Percentiles rank a stretch among this genome's conserved stretches.
These are phyloP conservation scores for Rhodotorula taiwanensis DNA, from an alignment of 768 basidiomycete genomes.

Conservation along the genomic window DNA sequence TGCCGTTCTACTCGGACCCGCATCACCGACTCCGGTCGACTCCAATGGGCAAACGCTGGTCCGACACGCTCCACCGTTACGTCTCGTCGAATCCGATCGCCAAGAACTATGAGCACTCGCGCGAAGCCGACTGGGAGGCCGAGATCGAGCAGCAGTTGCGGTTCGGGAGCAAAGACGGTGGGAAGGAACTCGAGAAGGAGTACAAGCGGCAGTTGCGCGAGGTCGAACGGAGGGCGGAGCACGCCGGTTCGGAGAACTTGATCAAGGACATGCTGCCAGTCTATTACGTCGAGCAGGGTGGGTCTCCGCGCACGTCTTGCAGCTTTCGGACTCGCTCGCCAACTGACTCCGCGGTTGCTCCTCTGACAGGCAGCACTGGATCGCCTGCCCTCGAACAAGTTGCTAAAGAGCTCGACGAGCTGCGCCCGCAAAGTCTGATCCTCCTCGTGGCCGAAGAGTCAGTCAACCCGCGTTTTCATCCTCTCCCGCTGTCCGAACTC, in stretches of 20 bases:
- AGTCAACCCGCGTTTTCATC: not conserved
- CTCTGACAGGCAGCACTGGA: not conserved
- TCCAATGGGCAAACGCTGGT: slow-evolving; percentile 17
- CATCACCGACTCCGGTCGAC: not conserved
- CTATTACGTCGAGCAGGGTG: slow-evolving; percentile 31
- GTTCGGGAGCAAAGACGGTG: slow-evolving; percentile 31
- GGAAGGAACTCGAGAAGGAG: slow-evolving; percentile 30
- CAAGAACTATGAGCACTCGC: slow-evolving; percentile 4
- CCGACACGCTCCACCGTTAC: slow-evolving; percentile 16
- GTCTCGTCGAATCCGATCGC: slow-evolving; percentile 1
- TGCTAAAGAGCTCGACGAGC: slow-evolving; percentile 12
- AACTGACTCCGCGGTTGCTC: not conserved
- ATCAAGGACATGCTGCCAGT: slow-evolving; percentile 14
- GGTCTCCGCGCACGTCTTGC: not conserved
- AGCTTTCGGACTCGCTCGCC: not conserved
- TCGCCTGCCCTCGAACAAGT: not conserved
- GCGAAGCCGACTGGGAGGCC: slow-evolving; percentile 21
- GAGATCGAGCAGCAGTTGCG: slow-evolving; percentile 25
- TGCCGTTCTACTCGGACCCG: slow-evolving; percentile 24
- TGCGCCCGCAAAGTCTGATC: slow-evolving; percentile 10
- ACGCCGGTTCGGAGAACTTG: slow-evolving; percentile 20
- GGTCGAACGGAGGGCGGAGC: slow-evolving; percentile 24
- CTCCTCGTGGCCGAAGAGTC: slow-evolving; percentile 9
- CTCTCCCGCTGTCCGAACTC: not conserved
- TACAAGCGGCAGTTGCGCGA: slow-evolving; percentile 19